Evolutionary conservation across 2,329 filamentous ascomycete genomes (phyloP), one percentile per base, ranked within the genome.

Genomic region (Alternaria viburni): DNA sequence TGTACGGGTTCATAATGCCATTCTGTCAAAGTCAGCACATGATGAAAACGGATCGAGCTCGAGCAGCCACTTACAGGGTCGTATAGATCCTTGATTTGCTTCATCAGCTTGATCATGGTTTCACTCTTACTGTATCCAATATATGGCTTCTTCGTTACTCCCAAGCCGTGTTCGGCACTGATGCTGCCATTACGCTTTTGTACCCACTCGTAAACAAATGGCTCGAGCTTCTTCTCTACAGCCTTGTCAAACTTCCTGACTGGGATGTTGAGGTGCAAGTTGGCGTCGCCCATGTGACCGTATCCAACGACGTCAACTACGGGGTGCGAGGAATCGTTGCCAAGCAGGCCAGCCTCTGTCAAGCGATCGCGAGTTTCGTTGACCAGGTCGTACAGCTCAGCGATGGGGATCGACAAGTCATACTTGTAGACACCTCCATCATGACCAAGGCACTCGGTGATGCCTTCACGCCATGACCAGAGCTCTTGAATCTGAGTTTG

Each of bases 1-100:
- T 98, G 85, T 98, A 98, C 1, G 95, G 95, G 82, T 97, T 98
- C 93, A 98, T 96, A 81, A 98, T 98, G 51, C 93, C 94, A 72
- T 97, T 97, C 93, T 97, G 30, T 28, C 8, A 0, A 15, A 19
- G 64, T 79, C 64, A 71, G 74, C 54, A 74, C 65, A 67, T 63
- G 47, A 6, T 17, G 9, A 19, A 43, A 17, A 56, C 15, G 55
- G 54, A 21, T 52, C 21, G 15, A 44, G 2, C 25, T 9, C 32
- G 15, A 19, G 15, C 21, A n/a, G 36, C 15, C 19, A 81, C 93
- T 89, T 83, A 97, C 93, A 75, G 94, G 96, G 82, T 99, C 96
- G 81, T 96, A 99, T 17, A 97, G 83, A 63, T 90, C 86, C 87
- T 99, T 99, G 79, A 98, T 89, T 82, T 96, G 91, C 86, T 91